These are phyloP conservation scores for Sporothrix curviconia DNA, from an alignment of 2,329 filamentous ascomycete species.

Conservation along the genomic window DNA sequence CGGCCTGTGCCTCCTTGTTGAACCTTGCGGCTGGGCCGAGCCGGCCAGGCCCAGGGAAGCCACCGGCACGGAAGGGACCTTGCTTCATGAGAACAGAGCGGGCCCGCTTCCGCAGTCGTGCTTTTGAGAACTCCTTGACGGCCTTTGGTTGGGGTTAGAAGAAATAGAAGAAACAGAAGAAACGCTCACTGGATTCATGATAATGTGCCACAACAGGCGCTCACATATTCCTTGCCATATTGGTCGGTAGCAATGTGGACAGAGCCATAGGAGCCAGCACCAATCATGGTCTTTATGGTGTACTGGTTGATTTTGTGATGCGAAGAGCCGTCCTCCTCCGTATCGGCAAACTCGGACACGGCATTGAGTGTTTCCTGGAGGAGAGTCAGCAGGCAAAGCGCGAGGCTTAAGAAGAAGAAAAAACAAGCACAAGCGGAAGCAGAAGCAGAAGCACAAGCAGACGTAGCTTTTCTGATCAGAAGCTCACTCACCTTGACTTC, in stretches of 20 bases:
- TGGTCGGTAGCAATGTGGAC: slow-evolving; percentile 89
- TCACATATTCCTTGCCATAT: slow-evolving; percentile 86
- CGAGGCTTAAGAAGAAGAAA: too few relatives aligned
- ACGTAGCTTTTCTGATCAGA: background rate
- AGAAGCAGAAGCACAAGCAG: background rate
- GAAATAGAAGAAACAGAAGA: too few relatives aligned
- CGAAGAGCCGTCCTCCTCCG: slow-evolving; percentile 71
- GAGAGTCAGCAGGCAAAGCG: background rate
- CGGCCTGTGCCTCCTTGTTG: slow-evolving; percentile 42
- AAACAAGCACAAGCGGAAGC: background rate
- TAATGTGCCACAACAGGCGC: too few relatives aligned
- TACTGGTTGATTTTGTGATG: slow-evolving; percentile 94
- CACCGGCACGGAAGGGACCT: slow-evolving; percentile 42
- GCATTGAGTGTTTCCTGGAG: slow-evolving; percentile 86
- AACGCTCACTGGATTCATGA: too few relatives aligned
- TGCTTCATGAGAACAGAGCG: slow-evolving; percentile 76
- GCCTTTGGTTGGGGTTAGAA: slow-evolving; percentile 50
- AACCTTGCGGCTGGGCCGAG: slow-evolving; percentile 20
- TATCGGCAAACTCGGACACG: slow-evolving; percentile 76
- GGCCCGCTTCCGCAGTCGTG: slow-evolving; percentile 77
- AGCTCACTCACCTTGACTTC: slow-evolving; percentile 46
- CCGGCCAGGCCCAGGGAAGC: slow-evolving; percentile 32
- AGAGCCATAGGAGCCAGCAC: slow-evolving; percentile 89
- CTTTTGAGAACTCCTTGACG: slow-evolving; percentile 96
- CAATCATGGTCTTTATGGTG: slow-evolving; percentile 87